Conservation (phyloP, 2,329 filamentous ascomycete species). For the Chlorencoelia australis region DNA sequence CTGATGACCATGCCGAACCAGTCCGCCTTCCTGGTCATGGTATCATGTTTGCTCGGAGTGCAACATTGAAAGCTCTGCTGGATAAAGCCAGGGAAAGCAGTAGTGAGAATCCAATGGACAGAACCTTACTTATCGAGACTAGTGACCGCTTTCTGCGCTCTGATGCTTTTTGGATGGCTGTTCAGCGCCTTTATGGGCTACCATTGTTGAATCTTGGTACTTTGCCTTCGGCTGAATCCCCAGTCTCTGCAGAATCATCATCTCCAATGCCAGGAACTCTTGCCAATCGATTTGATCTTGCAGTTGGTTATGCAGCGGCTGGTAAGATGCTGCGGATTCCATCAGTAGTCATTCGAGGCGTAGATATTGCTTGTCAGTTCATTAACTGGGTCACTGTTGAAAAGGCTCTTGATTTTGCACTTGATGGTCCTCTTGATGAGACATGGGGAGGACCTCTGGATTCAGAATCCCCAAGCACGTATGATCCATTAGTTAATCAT, state of each 20-base stretch:
- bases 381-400: constrained; percentile 55
- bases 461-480: constrained; percentile 31
- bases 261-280: constrained; percentile 31
- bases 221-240: constrained; percentile 7
- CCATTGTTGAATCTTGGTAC: constrained; percentile 34
- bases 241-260: constrained; percentile 12
- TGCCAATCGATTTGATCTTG: constrained; percentile 40
- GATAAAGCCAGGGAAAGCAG: constrained; percentile 21
- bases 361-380: constrained; percentile 47
- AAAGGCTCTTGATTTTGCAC: constrained; percentile 47
- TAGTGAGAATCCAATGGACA: constrained; percentile 22
- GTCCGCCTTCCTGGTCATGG: constrained; percentile 43
- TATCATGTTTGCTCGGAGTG: constrained; percentile 45
- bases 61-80: constrained; percentile 29
- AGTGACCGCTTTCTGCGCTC: constrained; percentile 43
- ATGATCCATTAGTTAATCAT: constrained; percentile 43
- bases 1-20: constrained; percentile 31
- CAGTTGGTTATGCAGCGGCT: constrained; percentile 55
- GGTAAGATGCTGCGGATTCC: constrained; percentile 47
- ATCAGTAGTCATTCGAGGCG: constrained; percentile 44
- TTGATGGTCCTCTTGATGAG: constrained; percentile 35
- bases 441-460: constrained; percentile 28
- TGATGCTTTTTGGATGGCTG: constrained; percentile 45
- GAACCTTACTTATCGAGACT: constrained; percentile 37
- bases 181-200: constrained; percentile 48